Base-by-base conservation (phyloP, 257 asterid genomes). In the Penstemon davidsonii region DNA sequence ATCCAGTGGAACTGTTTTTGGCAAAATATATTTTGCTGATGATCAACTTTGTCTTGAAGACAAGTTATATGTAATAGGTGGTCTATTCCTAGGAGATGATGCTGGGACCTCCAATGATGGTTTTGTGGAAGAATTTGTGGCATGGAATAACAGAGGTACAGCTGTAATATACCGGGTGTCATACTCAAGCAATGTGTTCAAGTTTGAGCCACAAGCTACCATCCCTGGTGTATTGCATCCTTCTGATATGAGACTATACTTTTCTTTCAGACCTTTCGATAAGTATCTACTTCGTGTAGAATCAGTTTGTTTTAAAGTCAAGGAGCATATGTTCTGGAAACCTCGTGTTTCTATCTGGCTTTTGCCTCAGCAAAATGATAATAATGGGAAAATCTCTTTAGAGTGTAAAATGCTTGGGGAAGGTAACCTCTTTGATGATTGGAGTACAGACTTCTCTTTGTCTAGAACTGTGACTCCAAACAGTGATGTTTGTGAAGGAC, bases 291-390 rank as follows among this genome's bases (percentile, higher is more conserved):
- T 88, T 62, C 90, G 93, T 56, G 68, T 87, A 69, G 89, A 86
- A 81, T 91, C 97, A 25, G 60, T 80, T 80, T 83, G 91, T 82
- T 81, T 80, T 66, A 76, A 77, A 71, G 77, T 53, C 66, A 79
- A 82, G 61, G 84, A 84, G 78, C 80, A 86, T 60, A 68, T 68
- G 69, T 74, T 88, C 53, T 90, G 99, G 91, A 84, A 84, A 79
- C 96, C 99, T 70, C 79, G 68, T 77, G 75, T 90, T 70, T 83
- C 91, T 49, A 66, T 85, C 70, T 93, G 99, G 99, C 79, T 55
- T 57, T 68, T 81, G 77, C 90, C 84, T 64, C 81, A 72, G 69
- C 80, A 77, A 73, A 66, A 71, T 44, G 78, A 81, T 79, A 60
- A 72, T 47, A n/a, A 72, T 55, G 81, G 63, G 59, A 71, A 72